Base-by-base conservation (phyloP, 352 stramenopile genomes). In the Phytophthora kernoviae region DNA sequence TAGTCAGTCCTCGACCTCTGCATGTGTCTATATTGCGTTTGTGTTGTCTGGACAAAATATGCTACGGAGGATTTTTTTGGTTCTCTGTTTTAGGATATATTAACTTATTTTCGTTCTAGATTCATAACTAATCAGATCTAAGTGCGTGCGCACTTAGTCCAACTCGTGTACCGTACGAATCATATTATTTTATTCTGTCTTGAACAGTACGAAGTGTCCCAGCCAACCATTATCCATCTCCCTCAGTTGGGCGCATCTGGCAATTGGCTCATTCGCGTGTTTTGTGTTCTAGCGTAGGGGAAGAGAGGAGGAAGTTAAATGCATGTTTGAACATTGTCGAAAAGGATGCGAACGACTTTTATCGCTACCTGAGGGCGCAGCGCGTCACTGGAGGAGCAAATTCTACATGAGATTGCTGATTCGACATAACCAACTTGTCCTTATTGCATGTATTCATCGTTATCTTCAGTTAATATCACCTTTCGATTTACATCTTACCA, bases 371-470 rank as follows among this genome's bases (percentile, higher is more conserved):
- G 69, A 77, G 51, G 46, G 67, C 52, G 44, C 56, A 64, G 58
- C 54, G 58, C 51, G 45, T 36, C 37, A 34, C 24, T 77, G 69
- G 65, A 77, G 69, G 65, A 77, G 69, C 69, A 75, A 73, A 47
- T 77, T 77, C 69, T 74, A 75, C 69, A 77, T 75, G 69, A 77
- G 68, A 74, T 77, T 74, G 64, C 68, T 77, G 68, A 77, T 74
- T 71, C 68, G 57, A 73, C 58, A 51, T 26, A 12, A 49, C 12
- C n/a, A 34, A 49, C 33, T 39, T 46, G 40, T n/a, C n/a, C n/a
- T n/a, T n/a, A 46, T 46, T 30, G 24, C 24, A 30, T 30, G 24
- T 30, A 3, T 30, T 6, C 24, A 30, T 30, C 6, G 24, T 30
- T 30, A 30, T 30, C 24, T 30, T 6, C 24, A 30, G 24, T 30